phyloP scores from a whole-genome alignment of 2,329 filamentous ascomycete species.

The Aspergillus pseudoterreus region DNA sequence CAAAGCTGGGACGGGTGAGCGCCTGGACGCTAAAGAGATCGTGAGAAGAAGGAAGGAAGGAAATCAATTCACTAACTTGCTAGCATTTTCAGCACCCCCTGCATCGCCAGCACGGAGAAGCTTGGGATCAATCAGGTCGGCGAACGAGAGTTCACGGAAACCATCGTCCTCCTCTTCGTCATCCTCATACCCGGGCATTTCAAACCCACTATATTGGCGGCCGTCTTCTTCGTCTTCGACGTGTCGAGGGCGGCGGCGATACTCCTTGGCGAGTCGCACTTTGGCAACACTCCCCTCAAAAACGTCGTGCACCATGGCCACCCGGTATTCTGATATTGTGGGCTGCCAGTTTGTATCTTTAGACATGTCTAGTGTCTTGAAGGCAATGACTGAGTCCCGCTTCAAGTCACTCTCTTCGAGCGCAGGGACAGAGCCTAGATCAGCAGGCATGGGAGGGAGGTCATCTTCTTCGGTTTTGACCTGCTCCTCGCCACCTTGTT shows the following conservation, averaged over 20 bases:
- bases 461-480: conserved; percentile 36
- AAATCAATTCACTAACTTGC: conserved; percentile 38
- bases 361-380: conserved; percentile 46
- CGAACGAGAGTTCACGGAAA: conserved; percentile 56
- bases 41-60: conserved; percentile 18
- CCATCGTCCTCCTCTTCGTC: conserved; percentile 56
- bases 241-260: conserved; percentile 52
- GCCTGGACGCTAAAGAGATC: conserved; percentile 16
- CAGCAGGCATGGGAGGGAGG: conserved; percentile 49
- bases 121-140: conserved; percentile 65
- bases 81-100: conserved; percentile 29
- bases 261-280: conserved; percentile 65
- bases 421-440: conserved; percentile 60
- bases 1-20: conserved; percentile 30
- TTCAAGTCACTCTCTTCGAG: conserved; percentile 31
- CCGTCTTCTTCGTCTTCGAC: conserved; percentile 58
- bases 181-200: conserved; percentile 63
- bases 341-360: conserved; percentile 47
- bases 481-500: conserved; percentile 30
- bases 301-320: conserved; percentile 61
- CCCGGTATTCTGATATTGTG: conserved; percentile 53
- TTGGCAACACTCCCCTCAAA: conserved; percentile 53
- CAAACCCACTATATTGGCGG: conserved; percentile 72
- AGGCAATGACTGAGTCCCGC: conserved; percentile 42
- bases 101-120: conserved; percentile 51